phyloP scores from a whole-genome alignment of 106 monocot species.

The Dendrobium catenatum region DNA sequence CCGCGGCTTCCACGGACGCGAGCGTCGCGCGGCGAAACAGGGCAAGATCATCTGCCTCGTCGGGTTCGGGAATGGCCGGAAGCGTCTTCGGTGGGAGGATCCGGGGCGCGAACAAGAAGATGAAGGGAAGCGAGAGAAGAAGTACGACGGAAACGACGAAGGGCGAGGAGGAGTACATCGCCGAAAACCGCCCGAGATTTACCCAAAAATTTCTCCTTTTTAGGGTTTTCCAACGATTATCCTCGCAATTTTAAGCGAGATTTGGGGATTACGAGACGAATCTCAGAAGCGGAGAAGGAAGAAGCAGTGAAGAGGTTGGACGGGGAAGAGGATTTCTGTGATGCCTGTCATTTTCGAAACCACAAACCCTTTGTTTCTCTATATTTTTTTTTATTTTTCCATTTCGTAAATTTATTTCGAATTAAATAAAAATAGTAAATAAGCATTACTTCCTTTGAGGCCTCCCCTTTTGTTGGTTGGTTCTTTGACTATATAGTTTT shows the following conservation, averaged over 20 bases:
- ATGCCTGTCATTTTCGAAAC: not conserved
- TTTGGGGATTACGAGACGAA: conserved; percentile 1
- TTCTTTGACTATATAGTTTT: too few species aligned
- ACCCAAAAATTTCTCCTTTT: not conserved
- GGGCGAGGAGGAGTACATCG: conserved; percentile 28
- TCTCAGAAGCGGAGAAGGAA: not conserved
- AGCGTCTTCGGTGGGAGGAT: conserved; percentile 60
- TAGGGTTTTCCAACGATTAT: not conserved
- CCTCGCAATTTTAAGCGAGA: not conserved
- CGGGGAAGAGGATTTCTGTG: not conserved
- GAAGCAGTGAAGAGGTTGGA: not conserved
- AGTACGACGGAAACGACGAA: conserved; percentile 43
- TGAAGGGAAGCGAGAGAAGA: conserved; percentile 32
- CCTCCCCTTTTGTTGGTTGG: too few species aligned
- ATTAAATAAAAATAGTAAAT: too few species aligned
- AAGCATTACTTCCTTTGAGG: too few species aligned
- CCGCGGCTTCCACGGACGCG: conserved; percentile 20
- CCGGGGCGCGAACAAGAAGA: conserved; percentile 49
- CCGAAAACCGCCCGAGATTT: not conserved
- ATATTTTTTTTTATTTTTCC: not conserved
- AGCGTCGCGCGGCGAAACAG: conserved; percentile 79
- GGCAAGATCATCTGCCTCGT: conserved; percentile 67
- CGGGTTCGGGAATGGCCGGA: conserved; percentile 52
- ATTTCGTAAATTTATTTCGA: too few species aligned
- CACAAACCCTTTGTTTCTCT: not conserved